Evolutionary conservation across 176 grass and related monocot genomes (phyloP), one percentile per base, ranked within the genome.

Genomic region (Canna indica): DNA sequence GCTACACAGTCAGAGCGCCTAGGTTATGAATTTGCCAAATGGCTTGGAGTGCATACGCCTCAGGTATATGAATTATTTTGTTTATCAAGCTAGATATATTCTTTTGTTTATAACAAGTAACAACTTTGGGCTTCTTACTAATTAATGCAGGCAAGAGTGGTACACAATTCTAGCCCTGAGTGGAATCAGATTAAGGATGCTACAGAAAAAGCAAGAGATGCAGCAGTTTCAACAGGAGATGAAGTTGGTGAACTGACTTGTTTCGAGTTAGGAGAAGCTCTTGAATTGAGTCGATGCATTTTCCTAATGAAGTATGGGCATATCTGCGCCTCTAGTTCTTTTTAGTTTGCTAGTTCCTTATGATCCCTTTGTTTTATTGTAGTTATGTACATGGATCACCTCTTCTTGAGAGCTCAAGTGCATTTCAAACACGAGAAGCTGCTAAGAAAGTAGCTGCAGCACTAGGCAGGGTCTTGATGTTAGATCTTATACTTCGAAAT

Each of bases 331-430:
- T 50, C 16, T 31, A 44, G 62, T 80, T 45, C 24, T 71, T 71
- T 81, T 76, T 25, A 17, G 20, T 44, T 72, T 45, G 28, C 78
- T 47, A 29, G 42, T 78, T 70, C 15, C 20, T 70, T 25, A 3
- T 44, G 28, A 41, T n/a, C 22, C 30, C 75, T 80, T 76, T 39
- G 70, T 36, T 64, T 70, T 67, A 84, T 71, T 64, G 29, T 82
- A 97, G 94, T 73, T 97, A 92, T 79, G 74, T 97, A 39, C 94
- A 97, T 85, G 94, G 94, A 1, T 97, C 94, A 30, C 86, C 94
- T 56, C 75, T 92, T 31, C 86, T 92, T 47, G 88, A 97, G 80
- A 87, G 75, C 71, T 79, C 89, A 81, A 90, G 85, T 79, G 88
- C 84, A 75, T 97, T 97, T 79, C 71, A 73, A 63, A 84, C 81